Evolutionary conservation across 164 flowering plant species (phyloP).

Genomic region (Aristolochia californica): DNA sequence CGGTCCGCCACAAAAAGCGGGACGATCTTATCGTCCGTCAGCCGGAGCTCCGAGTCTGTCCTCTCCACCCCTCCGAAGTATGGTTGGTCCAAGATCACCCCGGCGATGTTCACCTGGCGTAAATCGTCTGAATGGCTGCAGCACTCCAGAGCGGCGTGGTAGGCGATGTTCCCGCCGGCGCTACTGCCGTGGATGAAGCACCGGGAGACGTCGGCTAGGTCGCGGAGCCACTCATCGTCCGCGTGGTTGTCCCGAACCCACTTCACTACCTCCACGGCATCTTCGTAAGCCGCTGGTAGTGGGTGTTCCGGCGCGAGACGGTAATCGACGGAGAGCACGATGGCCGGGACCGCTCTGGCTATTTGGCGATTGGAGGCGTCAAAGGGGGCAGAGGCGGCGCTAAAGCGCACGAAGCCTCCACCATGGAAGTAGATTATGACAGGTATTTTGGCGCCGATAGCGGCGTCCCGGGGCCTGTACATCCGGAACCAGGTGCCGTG

Average conservation of each 20-base stretch:
- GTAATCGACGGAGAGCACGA: slow-evolving; percentile 39
- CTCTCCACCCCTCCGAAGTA: slow-evolving; percentile 42
- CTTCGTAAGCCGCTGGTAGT: slow-evolving; percentile 45
- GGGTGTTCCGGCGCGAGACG: slow-evolving; percentile 46
- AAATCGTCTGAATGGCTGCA: slow-evolving; percentile 10
- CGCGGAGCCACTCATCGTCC: slow-evolving; percentile 23
- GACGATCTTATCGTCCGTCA: slow-evolving; percentile 20
- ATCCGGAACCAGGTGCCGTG: neutral
- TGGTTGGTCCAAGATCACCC: slow-evolving; percentile 45
- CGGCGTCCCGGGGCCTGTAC: neutral
- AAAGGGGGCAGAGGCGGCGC: slow-evolving; percentile 23
- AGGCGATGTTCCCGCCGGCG: slow-evolving; percentile 56
- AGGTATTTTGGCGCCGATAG: slow-evolving; percentile 23
- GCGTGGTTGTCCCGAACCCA: slow-evolving; percentile 23
- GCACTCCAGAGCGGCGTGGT: slow-evolving; percentile 33
- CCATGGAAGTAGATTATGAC: slow-evolving; percentile 23
- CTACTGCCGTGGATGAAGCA: slow-evolving; percentile 33
- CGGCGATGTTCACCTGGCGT: slow-evolving; percentile 27
- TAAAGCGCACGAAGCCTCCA: slow-evolving; percentile 22
- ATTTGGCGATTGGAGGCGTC: slow-evolving; percentile 24
- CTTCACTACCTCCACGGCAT: slow-evolving; percentile 26
- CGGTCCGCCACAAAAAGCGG: slow-evolving; percentile 32
- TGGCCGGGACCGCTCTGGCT: slow-evolving; percentile 20
- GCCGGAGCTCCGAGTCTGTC: slow-evolving; percentile 42
- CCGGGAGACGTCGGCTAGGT: slow-evolving; percentile 4